These are phyloP conservation scores for Alternaria ethzedia DNA, from an alignment of 2,329 filamentous ascomycete genomes.

Conservation along the genomic window DNA sequence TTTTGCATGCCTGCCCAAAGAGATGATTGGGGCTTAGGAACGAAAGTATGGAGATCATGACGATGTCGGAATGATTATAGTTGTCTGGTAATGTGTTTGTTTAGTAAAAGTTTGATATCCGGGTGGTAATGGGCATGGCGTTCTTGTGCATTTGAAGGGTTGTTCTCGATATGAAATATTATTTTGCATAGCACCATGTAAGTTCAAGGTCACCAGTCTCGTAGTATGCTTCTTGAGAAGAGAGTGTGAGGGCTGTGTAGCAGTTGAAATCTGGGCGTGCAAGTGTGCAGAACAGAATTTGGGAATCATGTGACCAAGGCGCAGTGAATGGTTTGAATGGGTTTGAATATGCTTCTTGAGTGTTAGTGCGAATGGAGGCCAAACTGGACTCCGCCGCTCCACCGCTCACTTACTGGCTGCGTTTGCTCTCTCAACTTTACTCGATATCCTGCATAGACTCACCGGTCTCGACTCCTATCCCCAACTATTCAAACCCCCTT, in stretches of 20 bases:
- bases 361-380: not conserved
- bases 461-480: not conserved
- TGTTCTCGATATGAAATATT: not conserved
- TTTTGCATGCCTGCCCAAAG: constrained; percentile 86
- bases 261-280: no score
- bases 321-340: no score
- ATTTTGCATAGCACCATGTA: not conserved
- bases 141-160: constrained; percentile 12
- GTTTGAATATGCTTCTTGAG: not conserved
- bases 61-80: not conserved
- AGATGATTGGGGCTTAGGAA: constrained; percentile 37
- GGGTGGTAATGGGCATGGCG: constrained; percentile 1
- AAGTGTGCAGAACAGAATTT: no score
- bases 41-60: not conserved
- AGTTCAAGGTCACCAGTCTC: not conserved
- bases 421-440: not conserved
- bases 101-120: constrained; percentile 5
- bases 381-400: not conserved
- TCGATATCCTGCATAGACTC: no score
- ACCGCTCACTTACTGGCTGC: no score
- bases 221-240: not conserved
- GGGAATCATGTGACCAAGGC: no score
- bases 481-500: not conserved
- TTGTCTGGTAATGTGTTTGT: not conserved
- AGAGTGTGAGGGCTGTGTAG: no score